Evolutionary conservation across 2,329 filamentous ascomycete genomes (phyloP), one percentile per base, ranked within the genome.

Genomic region (Cladosporium sp.): DNA sequence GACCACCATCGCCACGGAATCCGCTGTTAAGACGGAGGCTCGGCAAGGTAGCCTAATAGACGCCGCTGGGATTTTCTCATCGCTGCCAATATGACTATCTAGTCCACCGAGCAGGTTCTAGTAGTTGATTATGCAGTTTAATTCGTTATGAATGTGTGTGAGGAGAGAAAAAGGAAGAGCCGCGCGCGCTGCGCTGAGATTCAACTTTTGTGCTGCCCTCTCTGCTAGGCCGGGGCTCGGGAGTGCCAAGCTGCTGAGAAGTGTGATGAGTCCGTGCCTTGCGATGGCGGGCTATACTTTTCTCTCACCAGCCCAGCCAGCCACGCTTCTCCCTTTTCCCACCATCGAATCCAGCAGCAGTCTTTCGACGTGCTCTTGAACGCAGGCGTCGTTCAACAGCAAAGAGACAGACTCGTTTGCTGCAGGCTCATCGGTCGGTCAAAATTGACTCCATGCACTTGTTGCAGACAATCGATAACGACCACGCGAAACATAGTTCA

Each of bases 91-190:
- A 58, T 58, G 56, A 58, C 56, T 49, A 53, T 47, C 56, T 34
- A 51, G 48, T 53, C 35, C 56, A 53, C 54, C 28, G 20, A 51
- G 37, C 17, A 32, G n/a, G 49, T 25, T 47, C 39, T 47, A 39
- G 56, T 53, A 49, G 56, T 58, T 58, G 56, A 58, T 58, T 58
- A 58, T 58, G 56, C 56, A 49, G 37, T 44, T 49, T 35, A 37
- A 8, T 45, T 55, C 28, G 48, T 53, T 39, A 58, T 48, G 45
- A 58, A 55, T 55, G 56, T 58, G 56, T 58, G 45, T 42, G 17
- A 17, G 12, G 48, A 32, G 12, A 44, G 28, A 20, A 37, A 39
- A 40, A 48, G 37, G 48, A 37, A 32, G 40, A 3, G 20, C 28
- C 13, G 35, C 50, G 48, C 36, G 40, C 28, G 28, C 5, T 2